Evolutionary conservation across 306 rosid species (phyloP).

Genomic region (Vigna nakashimae): DNA sequence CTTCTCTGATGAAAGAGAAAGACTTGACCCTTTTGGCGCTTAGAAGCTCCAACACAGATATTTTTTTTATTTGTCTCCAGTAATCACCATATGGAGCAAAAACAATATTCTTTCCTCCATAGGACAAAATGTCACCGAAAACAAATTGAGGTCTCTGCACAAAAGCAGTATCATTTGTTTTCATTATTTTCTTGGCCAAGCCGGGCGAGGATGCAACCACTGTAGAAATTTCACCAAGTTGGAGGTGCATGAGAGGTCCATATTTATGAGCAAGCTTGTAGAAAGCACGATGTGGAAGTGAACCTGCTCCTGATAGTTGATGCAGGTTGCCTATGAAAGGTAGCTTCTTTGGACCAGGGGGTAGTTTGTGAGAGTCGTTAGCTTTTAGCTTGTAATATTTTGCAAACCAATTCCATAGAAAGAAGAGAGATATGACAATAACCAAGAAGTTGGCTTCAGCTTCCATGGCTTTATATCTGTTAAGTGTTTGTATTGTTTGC

Average conservation of each 20-base stretch:
- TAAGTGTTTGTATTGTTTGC: background rate
- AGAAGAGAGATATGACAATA: background rate
- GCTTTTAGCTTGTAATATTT: constrained; percentile 2
- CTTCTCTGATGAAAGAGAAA: constrained; percentile 20
- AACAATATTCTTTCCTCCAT: background rate
- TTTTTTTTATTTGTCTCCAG: constrained; percentile 29
- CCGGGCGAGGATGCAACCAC: constrained; percentile 16
- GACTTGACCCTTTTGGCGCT: constrained; percentile 24
- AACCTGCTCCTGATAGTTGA: background rate
- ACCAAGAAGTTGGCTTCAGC: background rate
- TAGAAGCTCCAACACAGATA: background rate
- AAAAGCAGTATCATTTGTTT: constrained; percentile 28
- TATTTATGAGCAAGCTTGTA: background rate
- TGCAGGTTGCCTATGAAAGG: constrained; percentile 45
- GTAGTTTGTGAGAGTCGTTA: background rate
- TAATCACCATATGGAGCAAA: constrained; percentile 24
- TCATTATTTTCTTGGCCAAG: constrained; percentile 24
- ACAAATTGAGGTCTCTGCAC: background rate
- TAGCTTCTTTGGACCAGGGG: constrained; percentile 31
- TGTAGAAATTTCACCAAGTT: constrained; percentile 32
- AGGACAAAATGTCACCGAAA: background rate
- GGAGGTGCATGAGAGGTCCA: constrained; percentile 36
- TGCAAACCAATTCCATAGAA: constrained; percentile 14
- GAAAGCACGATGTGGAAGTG: constrained; percentile 36
- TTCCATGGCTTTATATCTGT: constrained; percentile 5